Evolutionary conservation across 768 basidiomycete species (phyloP).

Genomic region (Hypholoma sublateritium): DNA sequence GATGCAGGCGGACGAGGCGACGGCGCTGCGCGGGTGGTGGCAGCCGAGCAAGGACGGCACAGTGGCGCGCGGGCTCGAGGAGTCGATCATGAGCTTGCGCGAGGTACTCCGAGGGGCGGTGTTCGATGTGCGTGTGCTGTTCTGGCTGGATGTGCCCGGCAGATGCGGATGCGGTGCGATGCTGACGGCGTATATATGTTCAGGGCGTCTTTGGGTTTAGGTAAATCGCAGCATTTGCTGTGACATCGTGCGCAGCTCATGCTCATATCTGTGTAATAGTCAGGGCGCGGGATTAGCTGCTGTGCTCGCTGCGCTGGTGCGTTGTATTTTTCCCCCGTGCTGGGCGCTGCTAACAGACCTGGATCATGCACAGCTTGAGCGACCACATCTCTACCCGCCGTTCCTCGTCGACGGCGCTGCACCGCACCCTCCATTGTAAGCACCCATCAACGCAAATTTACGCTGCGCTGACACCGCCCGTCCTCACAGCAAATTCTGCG

Average conservation of each 20-base stretch:
- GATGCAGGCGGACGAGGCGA: constrained; percentile 51
- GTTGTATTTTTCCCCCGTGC: constrained; percentile 21
- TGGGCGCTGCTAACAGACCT: not conserved
- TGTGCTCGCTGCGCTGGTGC: constrained; percentile 65
- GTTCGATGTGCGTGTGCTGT: constrained; percentile 58
- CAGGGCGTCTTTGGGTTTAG: constrained; percentile 85
- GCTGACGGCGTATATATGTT: constrained; percentile 1
- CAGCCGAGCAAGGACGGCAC: constrained; percentile 51
- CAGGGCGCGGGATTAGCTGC: constrained; percentile 82
- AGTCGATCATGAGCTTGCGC: constrained; percentile 52
- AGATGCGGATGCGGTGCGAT: constrained; percentile 1
- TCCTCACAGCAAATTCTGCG: constrained; percentile 60
- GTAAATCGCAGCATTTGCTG: constrained; percentile 29
- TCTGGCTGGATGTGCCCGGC: constrained; percentile 2
- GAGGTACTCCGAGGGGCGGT: constrained; percentile 56
- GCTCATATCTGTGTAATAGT: constrained; percentile 29
- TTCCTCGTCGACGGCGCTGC: constrained; percentile 65
- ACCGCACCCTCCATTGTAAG: constrained; percentile 77
- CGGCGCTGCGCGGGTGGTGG: constrained; percentile 70
- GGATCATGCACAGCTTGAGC: constrained; percentile 32
- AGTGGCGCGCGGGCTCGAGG: constrained; percentile 53
- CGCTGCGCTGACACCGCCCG: not conserved
- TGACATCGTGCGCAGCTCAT: constrained; percentile 2
- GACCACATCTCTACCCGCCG: constrained; percentile 45
- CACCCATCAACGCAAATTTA: constrained; percentile 1